Evolutionary conservation across 371 early-diverging fungal species (phyloP).

Genomic region (Syncephalastrum monosporum): DNA sequence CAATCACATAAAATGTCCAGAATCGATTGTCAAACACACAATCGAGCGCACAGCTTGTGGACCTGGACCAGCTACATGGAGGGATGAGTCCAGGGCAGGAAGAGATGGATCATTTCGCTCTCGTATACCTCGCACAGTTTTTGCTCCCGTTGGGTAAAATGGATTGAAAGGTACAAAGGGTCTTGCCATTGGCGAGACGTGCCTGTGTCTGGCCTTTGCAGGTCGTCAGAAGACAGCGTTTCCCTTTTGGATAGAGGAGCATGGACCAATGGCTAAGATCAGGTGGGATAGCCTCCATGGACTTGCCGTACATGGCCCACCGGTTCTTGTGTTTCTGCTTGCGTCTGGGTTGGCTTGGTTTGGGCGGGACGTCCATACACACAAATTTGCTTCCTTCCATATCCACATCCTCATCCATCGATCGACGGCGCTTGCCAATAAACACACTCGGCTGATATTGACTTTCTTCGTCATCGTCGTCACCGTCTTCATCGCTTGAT

Average conservation of each 20-base stretch:
- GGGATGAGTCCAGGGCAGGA: too few relatives aligned
- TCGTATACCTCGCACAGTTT: constrained; percentile 4
- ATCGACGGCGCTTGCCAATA: neutral
- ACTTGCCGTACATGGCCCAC: constrained; percentile 59
- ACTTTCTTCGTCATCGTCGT: too few relatives aligned
- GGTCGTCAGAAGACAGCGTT: constrained; percentile 59
- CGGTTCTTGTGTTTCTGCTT: too few relatives aligned
- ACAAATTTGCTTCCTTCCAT: too few relatives aligned
- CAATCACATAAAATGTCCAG: constrained; percentile 61
- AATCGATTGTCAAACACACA: constrained; percentile 58
- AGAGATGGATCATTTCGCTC: neutral
- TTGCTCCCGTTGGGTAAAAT: constrained; percentile 57
- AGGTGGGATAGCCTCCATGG: constrained; percentile 49
- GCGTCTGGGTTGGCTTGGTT: too few relatives aligned
- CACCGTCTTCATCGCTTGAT: too few relatives aligned
- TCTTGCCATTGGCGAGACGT: neutral
- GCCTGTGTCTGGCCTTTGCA: constrained; percentile 39
- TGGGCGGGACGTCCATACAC: too few relatives aligned
- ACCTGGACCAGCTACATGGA: neutral
- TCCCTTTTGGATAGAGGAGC: constrained; percentile 58
- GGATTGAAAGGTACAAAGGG: constrained; percentile 43
- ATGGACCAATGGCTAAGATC: constrained; percentile 56
- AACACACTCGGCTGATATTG: too few relatives aligned
- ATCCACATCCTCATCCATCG: neutral
- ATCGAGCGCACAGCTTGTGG: constrained; percentile 52